phyloP scores from a whole-genome alignment of 2,329 filamentous ascomycete species.

The Neocucurbitaria cava region DNA sequence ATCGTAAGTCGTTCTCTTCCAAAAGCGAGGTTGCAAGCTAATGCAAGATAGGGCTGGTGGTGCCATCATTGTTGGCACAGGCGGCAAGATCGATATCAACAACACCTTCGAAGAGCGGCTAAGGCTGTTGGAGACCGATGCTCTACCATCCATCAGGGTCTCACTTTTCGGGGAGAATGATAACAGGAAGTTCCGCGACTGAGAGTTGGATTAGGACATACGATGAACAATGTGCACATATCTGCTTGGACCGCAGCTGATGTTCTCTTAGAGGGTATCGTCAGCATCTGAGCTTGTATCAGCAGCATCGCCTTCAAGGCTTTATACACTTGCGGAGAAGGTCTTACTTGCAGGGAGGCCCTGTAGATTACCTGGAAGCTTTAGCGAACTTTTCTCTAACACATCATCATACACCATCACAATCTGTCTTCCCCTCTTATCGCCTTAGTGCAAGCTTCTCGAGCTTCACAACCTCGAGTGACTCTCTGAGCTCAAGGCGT shows the following conservation, averaged over 20 bases:
- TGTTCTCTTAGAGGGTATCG: not conserved
- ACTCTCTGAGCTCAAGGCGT: not conserved
- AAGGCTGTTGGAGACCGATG: constrained; percentile 81
- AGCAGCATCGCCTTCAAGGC: constrained; percentile 2
- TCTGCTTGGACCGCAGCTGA: not conserved
- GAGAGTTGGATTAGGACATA: constrained; percentile 40
- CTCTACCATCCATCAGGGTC: constrained; percentile 82
- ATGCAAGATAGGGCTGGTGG: constrained; percentile 74
- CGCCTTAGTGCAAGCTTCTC: not conserved
- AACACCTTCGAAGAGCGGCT: constrained; percentile 96
- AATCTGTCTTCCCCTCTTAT: not conserved
- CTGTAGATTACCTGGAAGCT: constrained; percentile 21
- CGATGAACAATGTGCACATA: not conserved
- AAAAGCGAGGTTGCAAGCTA: constrained; percentile 2
- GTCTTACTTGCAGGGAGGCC: constrained; percentile 3
- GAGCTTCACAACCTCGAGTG: not conserved
- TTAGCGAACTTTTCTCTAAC: constrained; percentile 19
- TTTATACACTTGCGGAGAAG: constrained; percentile 5
- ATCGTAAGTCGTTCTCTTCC: constrained; percentile 67
- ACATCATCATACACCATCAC: constrained; percentile 4
- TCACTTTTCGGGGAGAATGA: constrained; percentile 92
- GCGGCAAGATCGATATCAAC: constrained; percentile 96
- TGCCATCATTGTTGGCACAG: constrained; percentile 77
- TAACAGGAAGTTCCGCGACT: constrained; percentile 96
- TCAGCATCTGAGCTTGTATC: not conserved